Percentiles rank a stretch among this genome's conserved stretches.
Conservation (phyloP, 805 yeast species). For the Starmerella riodocensis region DNA sequence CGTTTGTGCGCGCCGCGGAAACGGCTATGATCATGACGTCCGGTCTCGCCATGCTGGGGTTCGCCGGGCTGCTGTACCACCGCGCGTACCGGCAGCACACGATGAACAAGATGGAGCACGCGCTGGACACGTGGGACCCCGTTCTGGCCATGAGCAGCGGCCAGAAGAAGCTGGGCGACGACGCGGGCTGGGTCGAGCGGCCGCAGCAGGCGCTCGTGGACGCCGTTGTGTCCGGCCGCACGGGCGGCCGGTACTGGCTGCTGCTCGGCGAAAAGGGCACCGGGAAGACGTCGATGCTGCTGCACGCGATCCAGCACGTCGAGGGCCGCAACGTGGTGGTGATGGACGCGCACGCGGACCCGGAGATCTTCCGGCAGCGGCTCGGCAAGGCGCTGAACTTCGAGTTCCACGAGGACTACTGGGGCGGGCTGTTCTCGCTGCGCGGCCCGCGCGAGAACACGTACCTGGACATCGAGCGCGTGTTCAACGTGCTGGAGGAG, state of each 20-base stretch:
- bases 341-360: slow-evolving; percentile 74
- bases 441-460: slow-evolving; percentile 79
- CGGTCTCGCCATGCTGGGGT: slow-evolving; percentile 52
- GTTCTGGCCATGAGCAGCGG: slow-evolving; percentile 49
- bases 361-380: slow-evolving; percentile 65
- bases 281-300: slow-evolving; percentile 63
- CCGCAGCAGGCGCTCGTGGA: slow-evolving; percentile 55
- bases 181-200: slow-evolving; percentile 50
- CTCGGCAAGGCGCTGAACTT: slow-evolving; percentile 64
- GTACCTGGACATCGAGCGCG: slow-evolving; percentile 66
- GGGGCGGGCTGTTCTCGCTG: slow-evolving; percentile 67
- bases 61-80: slow-evolving; percentile 64
- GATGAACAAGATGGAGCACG: slow-evolving; percentile 46
- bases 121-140: slow-evolving; percentile 57
- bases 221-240: slow-evolving; percentile 50
- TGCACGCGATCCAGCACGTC: slow-evolving; percentile 55
- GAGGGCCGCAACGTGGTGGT: slow-evolving; percentile 53
- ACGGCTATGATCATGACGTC: slow-evolving; percentile 61
- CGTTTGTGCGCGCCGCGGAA: slow-evolving; percentile 30
- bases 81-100: slow-evolving; percentile 46
- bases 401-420: slow-evolving; percentile 65
- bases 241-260: slow-evolving; percentile 54
- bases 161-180: slow-evolving; percentile 10
- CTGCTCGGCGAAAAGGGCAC: slow-evolving; percentile 78
- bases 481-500: slow-evolving; percentile 60